Base-by-base conservation (phyloP, 2,329 filamentous ascomycete species). In the Coniochaeta sp. region DNA sequence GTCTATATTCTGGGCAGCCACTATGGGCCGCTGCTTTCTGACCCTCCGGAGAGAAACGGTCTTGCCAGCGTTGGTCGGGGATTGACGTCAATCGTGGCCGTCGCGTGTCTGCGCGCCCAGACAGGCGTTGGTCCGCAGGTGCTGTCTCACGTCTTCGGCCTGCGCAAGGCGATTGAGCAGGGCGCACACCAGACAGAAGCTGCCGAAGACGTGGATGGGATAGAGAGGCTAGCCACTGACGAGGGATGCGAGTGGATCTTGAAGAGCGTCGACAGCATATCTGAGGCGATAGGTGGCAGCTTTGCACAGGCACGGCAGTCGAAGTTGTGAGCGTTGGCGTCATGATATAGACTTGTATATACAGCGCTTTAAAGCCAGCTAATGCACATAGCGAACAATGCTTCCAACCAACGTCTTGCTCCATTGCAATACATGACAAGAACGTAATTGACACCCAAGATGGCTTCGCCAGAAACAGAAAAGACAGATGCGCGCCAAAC, bases 71-170 rank as follows among this genome's bases (percentile, higher is more conserved):
- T 90, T 0, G 91, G 91, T 0, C 75, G 91, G 0, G 81, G 90
- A 0, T 74, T 91, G 63, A 95, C 90, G 0, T 89, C 84, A 59
- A 73, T 95, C 14, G 80, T 92, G 5, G 91, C 89, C 0, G 81
- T 96, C 33, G 80, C 89, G 6, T 92, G 89, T 67, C 71, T 96
- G 71, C 76, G 91, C 3, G 83, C 90, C 52, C 91, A 95, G 78
- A 89, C 88, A 11, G 91, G 91, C 0, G 91, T 95, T 0, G 91
- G 86, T 0, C 91, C 90, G 1, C 91, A 95, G 77, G 89, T 96
- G 14, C 75, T 89, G 19, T 91, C 87, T 65, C 91, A 96, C 73
- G 80, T 95, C 0, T 93, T 92, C 75, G 91, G 91, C 0, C 70
- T 96, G 73, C 75, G 89, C 61, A 95, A 95, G 77, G 89, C 85